Evolutionary conservation across 495 filamentous ascomycete genomes (phyloP).

Genomic region (Penicillium mononematosum): DNA sequence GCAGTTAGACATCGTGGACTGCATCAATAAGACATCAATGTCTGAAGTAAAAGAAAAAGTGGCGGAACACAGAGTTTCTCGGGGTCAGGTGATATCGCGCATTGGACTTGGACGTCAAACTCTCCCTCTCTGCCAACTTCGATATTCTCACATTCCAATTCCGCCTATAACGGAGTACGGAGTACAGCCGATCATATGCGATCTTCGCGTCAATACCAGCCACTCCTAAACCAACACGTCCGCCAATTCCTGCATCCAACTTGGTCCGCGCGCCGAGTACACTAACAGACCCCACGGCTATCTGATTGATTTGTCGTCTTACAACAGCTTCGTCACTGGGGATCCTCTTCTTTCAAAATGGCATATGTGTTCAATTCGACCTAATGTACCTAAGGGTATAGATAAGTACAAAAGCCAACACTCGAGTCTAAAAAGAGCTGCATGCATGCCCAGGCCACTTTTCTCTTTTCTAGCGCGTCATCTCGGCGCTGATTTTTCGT

Average conservation of each 20-base stretch:
- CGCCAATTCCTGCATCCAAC: constrained; percentile 8
- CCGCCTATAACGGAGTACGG: neutral
- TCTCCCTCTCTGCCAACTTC: neutral
- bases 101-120: constrained; percentile 9
- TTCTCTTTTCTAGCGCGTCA: constrained; percentile 12
- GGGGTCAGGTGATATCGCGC: constrained; percentile 2
- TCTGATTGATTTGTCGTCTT: neutral
- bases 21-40: neutral
- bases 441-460: constrained; percentile 20
- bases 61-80: neutral
- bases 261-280: neutral
- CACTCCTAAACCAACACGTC: constrained; percentile 20
- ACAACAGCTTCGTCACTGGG: neutral
- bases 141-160: neutral
- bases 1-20: neutral
- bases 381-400: neutral
- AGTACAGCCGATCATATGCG: constrained; percentile 9
- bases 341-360: neutral
- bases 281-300: neutral
- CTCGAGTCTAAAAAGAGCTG: constrained; percentile 20
- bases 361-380: constrained; percentile 15
- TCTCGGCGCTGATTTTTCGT: constrained; percentile 12
- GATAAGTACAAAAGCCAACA: neutral
- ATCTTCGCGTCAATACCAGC: constrained; percentile 12
- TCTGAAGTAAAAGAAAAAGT: neutral